phyloP scores from a whole-genome alignment of 257 asterid species.

The Salvia splendens region DNA sequence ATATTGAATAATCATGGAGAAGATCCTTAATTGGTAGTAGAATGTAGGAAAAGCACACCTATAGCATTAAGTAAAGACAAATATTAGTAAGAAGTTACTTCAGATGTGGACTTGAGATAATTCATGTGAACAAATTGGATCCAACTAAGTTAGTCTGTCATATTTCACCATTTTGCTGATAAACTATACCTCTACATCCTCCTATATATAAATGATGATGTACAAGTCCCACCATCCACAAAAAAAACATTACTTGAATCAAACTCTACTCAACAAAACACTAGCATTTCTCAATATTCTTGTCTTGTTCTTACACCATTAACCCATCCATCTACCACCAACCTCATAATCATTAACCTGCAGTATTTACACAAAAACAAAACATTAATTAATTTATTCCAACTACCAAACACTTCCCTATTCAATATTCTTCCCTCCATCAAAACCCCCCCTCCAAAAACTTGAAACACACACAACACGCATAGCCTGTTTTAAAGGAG shows the following conservation, averaged over 20 bases:
- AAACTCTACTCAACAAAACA: conserved; percentile 40
- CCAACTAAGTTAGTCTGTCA: conserved; percentile 32
- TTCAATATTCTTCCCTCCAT: conserved; percentile 30
- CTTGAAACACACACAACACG: conserved; percentile 44
- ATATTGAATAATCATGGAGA: not conserved
- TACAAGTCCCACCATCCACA: conserved; percentile 60
- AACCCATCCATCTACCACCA: conserved; percentile 18
- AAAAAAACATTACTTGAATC: conserved; percentile 40
- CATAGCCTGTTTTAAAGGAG: conserved; percentile 20
- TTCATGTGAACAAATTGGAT: not conserved
- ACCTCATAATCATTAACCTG: conserved; percentile 21
- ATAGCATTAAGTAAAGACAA: conserved; percentile 1
- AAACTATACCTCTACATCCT: not conserved
- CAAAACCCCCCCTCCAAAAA: conserved; percentile 22
- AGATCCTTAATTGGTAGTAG: not conserved
- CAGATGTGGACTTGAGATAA: not conserved
- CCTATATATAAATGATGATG: conserved; percentile 42
- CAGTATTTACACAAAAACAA: conserved; percentile 15
- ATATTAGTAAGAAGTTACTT: not conserved
- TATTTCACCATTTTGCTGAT: conserved; percentile 5
- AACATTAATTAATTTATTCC: conserved; percentile 18
- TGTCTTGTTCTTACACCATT: conserved; percentile 24
- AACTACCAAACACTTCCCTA: conserved; percentile 43
- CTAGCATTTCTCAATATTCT: not conserved
- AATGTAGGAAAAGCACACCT: not conserved